A percentile compares a stretch with the other conserved stretches of the same genome.
Conservation (phyloP, 1,139 yeast species). For the Arxiozyma slooffiae region DNA sequence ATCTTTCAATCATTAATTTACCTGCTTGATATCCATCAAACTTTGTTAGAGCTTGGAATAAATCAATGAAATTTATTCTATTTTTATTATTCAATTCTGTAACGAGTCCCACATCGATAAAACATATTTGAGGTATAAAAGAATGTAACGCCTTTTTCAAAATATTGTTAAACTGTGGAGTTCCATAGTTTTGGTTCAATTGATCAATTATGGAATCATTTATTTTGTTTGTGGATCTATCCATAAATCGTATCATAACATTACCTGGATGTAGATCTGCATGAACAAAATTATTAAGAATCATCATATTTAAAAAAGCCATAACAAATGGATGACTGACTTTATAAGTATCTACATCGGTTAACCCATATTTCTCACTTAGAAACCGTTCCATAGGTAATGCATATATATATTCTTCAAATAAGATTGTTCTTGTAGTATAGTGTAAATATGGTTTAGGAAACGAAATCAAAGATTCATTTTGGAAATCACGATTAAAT, state of each 20-base stretch:
- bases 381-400: slow-evolving; percentile 68
- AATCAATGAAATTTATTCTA: slow-evolving; percentile 74
- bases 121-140: slow-evolving; percentile 78
- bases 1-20: slow-evolving; percentile 86
- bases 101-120: slow-evolving; percentile 85
- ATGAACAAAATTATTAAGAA: slow-evolving; percentile 86
- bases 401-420: slow-evolving; percentile 80
- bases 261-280: slow-evolving; percentile 97
- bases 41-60: slow-evolving; percentile 78
- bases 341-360: slow-evolving; percentile 46
- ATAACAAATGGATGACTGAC: slow-evolving; percentile 83
- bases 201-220: background rate
- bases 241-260: slow-evolving; percentile 69
- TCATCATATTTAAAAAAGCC: slow-evolving; percentile 84
- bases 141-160: slow-evolving; percentile 27
- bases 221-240: slow-evolving; percentile 15
- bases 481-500: slow-evolving; percentile 40
- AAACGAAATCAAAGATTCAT: slow-evolving; percentile 58
- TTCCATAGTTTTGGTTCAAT: background rate
- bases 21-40: slow-evolving; percentile 95
- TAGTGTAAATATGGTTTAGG: slow-evolving; percentile 47
- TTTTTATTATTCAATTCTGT: slow-evolving; percentile 76
- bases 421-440: slow-evolving; percentile 64
- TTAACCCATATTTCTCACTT: slow-evolving; percentile 32
- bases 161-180: background rate